A percentile compares a stretch with the other conserved stretches of the same genome.
Evolutionary conservation across 192 early-diverging fungal species (phyloP).

Genomic region (Rhizoclosmatium globosum): DNA sequence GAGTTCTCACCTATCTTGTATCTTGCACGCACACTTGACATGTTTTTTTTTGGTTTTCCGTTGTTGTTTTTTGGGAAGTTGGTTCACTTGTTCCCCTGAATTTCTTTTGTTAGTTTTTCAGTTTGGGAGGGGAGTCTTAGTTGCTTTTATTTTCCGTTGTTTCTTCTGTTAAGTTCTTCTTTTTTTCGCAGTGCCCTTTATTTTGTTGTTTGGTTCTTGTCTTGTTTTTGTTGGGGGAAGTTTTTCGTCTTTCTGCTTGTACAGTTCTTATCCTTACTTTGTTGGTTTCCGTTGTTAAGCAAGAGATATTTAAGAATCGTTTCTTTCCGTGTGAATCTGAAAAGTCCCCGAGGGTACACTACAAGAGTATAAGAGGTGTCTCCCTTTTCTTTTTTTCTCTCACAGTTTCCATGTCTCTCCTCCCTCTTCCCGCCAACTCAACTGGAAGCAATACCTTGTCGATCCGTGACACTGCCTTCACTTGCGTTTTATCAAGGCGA

Average conservation of each 20-base stretch:
- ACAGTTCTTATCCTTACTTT: background rate
- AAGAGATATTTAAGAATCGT: background rate
- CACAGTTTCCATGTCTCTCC: background rate
- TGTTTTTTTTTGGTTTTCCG: constrained; percentile 5
- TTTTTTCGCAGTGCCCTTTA: background rate
- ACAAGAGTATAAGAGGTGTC: background rate
- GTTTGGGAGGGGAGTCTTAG: background rate
- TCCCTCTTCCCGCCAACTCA: background rate
- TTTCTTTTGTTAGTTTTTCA: background rate
- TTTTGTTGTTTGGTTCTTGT: too few relatives aligned
- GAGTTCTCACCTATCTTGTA: background rate
- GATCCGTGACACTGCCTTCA: background rate
- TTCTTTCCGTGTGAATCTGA: background rate
- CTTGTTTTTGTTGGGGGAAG: too few relatives aligned
- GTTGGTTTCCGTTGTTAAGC: background rate
- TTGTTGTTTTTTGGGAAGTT: background rate
- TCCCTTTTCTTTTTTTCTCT: background rate
- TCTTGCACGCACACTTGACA: background rate
- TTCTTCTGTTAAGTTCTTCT: background rate
- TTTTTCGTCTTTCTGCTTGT: too few relatives aligned
- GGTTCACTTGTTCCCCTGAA: background rate
- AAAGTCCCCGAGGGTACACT: too few relatives aligned
- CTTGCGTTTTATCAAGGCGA: background rate
- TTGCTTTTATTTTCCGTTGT: background rate
- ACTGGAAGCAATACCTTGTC: background rate